phyloP scores from a whole-genome alignment of 1,139 yeast species.

The Kodamaea arcana region DNA sequence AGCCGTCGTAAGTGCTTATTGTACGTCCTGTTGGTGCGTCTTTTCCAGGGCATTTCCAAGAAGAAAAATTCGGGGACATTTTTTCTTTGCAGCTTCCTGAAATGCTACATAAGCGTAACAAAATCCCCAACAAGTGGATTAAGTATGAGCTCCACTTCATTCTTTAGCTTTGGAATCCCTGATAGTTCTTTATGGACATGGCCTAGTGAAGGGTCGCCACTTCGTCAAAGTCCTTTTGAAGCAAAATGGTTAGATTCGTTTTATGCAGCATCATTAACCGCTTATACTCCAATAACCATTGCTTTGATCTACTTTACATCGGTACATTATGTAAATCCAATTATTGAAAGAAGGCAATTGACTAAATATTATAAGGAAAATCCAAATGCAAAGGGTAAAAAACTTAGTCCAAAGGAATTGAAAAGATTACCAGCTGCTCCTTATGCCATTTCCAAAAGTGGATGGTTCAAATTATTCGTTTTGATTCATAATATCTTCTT shows the following conservation, averaged over 20 bases:
- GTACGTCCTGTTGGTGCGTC: too few relatives aligned
- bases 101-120: neutral
- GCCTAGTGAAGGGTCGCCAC: slow-evolving; percentile 29
- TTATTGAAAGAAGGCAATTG: slow-evolving; percentile 34
- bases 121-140: neutral
- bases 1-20: too few relatives aligned
- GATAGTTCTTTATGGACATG: slow-evolving; percentile 29
- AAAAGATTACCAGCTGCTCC: slow-evolving; percentile 56
- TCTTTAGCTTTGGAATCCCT: slow-evolving; percentile 38
- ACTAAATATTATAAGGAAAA: slow-evolving; percentile 20
- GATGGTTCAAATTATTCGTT: slow-evolving; percentile 52
- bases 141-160: slow-evolving; percentile 2
- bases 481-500: slow-evolving; percentile 59
- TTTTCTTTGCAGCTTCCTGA: neutral
- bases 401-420: slow-evolving; percentile 13
- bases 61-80: too few relatives aligned
- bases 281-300: slow-evolving; percentile 52
- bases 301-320: slow-evolving; percentile 57
- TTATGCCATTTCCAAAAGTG: slow-evolving; percentile 42
- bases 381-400: slow-evolving; percentile 16
- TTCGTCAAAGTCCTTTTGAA: slow-evolving; percentile 37
- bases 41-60: too few relatives aligned
- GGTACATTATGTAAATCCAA: slow-evolving; percentile 54
- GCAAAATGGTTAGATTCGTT: slow-evolving; percentile 22
- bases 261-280: slow-evolving; percentile 32